Evolutionary conservation across 345 rosid genomes (phyloP).

Genomic region (Hibiscus mutabilis): DNA sequence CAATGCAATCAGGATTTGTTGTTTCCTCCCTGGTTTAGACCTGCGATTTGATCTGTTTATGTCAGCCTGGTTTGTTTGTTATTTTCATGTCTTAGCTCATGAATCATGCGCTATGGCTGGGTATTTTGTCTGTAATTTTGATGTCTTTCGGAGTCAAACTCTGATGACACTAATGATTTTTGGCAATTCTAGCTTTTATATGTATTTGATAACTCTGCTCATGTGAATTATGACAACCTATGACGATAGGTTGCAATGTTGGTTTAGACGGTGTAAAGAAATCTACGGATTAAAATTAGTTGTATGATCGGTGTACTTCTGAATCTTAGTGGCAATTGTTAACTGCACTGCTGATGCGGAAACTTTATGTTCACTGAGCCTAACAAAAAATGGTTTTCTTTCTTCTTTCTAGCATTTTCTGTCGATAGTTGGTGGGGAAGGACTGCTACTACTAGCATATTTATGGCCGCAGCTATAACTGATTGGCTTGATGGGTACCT

Average conservation of each 20-base stretch:
- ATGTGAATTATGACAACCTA: not conserved
- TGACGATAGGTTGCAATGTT: not conserved
- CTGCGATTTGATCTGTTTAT: not conserved
- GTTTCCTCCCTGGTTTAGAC: not conserved
- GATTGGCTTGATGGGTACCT: conserved; percentile 99
- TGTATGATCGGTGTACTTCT: not conserved
- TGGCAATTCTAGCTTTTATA: not conserved
- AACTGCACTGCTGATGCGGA: not conserved
- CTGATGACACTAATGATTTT: not conserved
- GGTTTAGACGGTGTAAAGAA: not conserved
- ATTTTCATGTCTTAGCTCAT: not conserved
- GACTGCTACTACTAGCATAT: conserved; percentile 83
- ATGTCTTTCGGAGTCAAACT: no score
- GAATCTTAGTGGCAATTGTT: not conserved
- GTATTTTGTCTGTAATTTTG: no score
- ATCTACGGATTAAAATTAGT: not conserved
- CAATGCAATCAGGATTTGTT: not conserved
- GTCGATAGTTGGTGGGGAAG: conserved; percentile 93
- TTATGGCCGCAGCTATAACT: conserved; percentile 88
- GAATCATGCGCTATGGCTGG: no score
- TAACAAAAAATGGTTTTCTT: not conserved
- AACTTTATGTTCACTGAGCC: not conserved
- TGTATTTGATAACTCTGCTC: not conserved
- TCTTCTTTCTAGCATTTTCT: conserved; percentile 56
- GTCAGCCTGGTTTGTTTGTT: no score